Evolutionary conservation across 805 yeast species (phyloP).

Genomic region (Hanseniaspora thailandica): DNA sequence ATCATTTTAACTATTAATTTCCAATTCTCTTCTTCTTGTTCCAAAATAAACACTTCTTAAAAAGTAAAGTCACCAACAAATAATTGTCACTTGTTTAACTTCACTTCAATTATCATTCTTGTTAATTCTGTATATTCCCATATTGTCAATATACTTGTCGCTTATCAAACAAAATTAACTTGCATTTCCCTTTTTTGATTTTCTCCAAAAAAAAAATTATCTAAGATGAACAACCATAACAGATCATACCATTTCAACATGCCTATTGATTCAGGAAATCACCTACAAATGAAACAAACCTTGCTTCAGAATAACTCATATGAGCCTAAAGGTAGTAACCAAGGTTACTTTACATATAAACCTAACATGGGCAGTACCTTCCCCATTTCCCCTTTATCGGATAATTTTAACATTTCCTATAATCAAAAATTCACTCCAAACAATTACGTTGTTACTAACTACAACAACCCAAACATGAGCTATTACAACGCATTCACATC

Average conservation of each 20-base stretch:
- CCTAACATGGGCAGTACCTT: neutral
- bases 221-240: neutral
- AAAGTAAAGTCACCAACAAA: too few species aligned
- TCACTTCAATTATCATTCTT: too few species aligned
- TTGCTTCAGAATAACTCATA: neutral
- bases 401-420: neutral
- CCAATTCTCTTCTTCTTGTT: too few species aligned
- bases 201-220: neutral
- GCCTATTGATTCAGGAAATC: neutral
- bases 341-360: neutral
- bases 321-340: neutral
- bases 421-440: neutral
- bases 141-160: neutral
- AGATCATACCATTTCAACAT: neutral
- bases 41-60: too few species aligned
- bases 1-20: too few species aligned
- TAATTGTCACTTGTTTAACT: too few species aligned
- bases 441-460: neutral
- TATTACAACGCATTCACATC: neutral
- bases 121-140: too few species aligned
- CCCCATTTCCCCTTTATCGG: neutral
- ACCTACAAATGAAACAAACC: neutral
- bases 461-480: neutral
- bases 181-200: neutral
- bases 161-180: neutral